Base-by-base conservation (phyloP, 2,329 filamentous ascomycete species). In the Ilyonectria destructans region DNA sequence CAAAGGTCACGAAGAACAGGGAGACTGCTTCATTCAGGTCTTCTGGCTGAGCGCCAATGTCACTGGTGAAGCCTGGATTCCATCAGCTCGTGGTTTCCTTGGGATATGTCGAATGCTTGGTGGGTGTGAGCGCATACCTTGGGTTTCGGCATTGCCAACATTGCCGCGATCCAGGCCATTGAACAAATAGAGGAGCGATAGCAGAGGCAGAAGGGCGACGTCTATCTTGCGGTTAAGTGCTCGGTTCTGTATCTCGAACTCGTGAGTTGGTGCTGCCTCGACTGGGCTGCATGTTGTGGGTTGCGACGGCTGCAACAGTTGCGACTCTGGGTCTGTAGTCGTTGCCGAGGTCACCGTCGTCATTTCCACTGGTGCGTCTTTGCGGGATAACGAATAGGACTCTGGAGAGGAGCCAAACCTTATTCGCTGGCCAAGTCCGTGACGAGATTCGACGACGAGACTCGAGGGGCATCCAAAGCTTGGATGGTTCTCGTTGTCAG, bases 141-240 rank as follows among this genome's bases (percentile, higher is more conserved):
- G 73, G 5, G 81, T 79, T 65, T 82, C 79, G 6, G 82, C 82
- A 66, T 84, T 84, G 31, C 82, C 82, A 35, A 84, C 76, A 31
- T 84, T 84, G 23, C 80, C 77, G 35, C 81, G 77, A 66, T 84
- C 82, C 2, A 84, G 76, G 1, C 81, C 80, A 62, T 84, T 84
- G 68, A 82, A 81, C 3, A 83, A 74, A 51, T 83, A 84, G 17
- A 83, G 74, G 10, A 82, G 72, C 13, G 81, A 83, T 2, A 83
- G 70, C 6, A 83, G 73, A 5, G 81, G 82, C 9, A 83, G 72
- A 4, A 83, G 74, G 19, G 77, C 75, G 21, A 80, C 33, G 58
- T 83, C 82, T 31, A 81, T 69, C 68, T 81, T 82, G 23, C 79
- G 75, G 66, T 82, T 82, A 58, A 82, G 51, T 12, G 71, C 64